Evolutionary conservation across 1,139 yeast genomes (phyloP), one percentile per base, ranked within the genome.

Genomic region (Debaryomyces robertsiae): DNA sequence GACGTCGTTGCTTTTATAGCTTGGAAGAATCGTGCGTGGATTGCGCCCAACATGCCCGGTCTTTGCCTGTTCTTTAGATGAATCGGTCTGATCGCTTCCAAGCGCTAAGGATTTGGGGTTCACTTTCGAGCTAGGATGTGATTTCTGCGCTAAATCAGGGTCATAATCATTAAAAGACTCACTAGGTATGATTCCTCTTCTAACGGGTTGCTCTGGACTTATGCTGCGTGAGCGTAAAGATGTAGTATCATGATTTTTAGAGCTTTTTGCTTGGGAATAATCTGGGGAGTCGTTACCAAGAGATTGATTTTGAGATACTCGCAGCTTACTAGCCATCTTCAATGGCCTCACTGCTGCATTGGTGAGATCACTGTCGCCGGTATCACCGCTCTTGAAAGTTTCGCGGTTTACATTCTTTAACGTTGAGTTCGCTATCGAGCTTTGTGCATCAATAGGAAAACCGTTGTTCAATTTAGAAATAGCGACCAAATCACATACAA

Each of bases 401-500:
- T 42, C 42, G 11, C 22, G 28, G n/a, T 19, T 17, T n/a, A 18
- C 29, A 27, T 30, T 30, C 9, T 22, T 14, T n/a, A 33, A 23
- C 3, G 11, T 25, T 16, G 27, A 39, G 3, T 16, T 25, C 11
- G 22, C 38, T n/a, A 45, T 44, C 13, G 49, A 39, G 15, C 39
- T 39, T 32, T 51, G 44, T 23, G 48, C 32, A 36, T 48, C 46
- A 35, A 45, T 31, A 3, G 64, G 7, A 22, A 10, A 57, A 37
- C 49, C 52, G 24, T 53, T 59, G 36, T 57, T 58, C 38, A 84
- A 66, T 55, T 81, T 84, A 24, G 77, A 81, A 5, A 72, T 65
- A 23, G 79, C 69, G 23, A 86, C 63, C 44, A 87, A 73, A 50
- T 87, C 95, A 55, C 91, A 82, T 10, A 89, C 76, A 1, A 90